Base-by-base conservation (phyloP, 768 basidiomycete genomes). In the Galerina sulciceps region DNA sequence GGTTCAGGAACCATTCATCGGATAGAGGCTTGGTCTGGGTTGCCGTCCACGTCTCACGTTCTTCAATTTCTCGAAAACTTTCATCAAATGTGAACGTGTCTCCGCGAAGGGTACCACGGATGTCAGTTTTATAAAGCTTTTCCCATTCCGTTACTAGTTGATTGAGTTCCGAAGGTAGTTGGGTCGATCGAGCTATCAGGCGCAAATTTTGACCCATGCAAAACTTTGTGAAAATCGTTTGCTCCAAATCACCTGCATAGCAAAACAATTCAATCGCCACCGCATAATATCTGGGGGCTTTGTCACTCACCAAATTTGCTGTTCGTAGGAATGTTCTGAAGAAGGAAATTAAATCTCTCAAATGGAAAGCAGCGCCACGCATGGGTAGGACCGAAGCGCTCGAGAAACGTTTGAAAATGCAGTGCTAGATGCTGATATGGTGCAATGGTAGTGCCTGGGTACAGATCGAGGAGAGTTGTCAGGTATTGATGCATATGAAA, bases 401-500 rank as follows among this genome's bases (percentile, higher is more conserved):
- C 49, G 5, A 81, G 55, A 22, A 67, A 64, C 3, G 68, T 53
- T 0, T 60, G 60, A 23, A 79, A 62, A 60, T 81, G 80, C n/a
- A 82, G 60, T 0, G 75, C 57, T 4, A 77, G 42, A 58, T 81
- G 81, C 10, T 81, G 77, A 41, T 78, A 77, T 0, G 75, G 71
- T 1, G 60, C 55, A n/a, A 80, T 57, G 1, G 47, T 49, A 9
- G 62, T 58, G 8, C 67, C 65, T 0, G 69, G 71, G 55, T 68
- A 82, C 0, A 81, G 65, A 0, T 60, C 51, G 2, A 64, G 55
- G 3, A 80, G 35, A 1, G 59, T 64, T 0, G 34, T 40, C 1
- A 81, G 69, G 58, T 81, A 81, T 10, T 26, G 31, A 1, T 54
- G 42, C 50, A 78, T 76, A 35, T 72, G 65, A 5, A 47, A 4